Base-by-base conservation (phyloP, 2,329 filamentous ascomycete genomes). In the Seiridium unicorne region DNA sequence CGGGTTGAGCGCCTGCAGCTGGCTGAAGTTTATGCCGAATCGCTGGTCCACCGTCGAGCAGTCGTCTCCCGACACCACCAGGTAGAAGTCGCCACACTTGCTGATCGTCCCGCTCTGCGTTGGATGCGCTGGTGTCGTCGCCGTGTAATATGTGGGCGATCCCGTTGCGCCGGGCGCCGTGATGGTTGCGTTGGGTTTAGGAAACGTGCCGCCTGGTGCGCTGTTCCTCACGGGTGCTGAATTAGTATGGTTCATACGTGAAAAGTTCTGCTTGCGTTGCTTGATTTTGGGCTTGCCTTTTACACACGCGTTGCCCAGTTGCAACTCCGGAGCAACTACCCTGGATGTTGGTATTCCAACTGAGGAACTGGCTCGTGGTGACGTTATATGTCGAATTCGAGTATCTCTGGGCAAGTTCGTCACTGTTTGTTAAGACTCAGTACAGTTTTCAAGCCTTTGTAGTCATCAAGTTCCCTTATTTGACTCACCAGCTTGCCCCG, bases 21-120 rank as follows among this genome's bases (percentile, higher is more conserved):
- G 49, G n/a, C 49, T 51, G 44, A 57, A 62, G 32, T 42, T 56
- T 26, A 62, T 10, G 5, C 61, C 55, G 31, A 57, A 61, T 9
- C 38, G 44, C 42, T 40, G 26, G 38, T 47, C 57, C 31, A 62
- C 35, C 4, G 57, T 60, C 5, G 11, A 9, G 55, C 62, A 64
- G 31, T 53, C 26, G 51, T 68, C 64, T 36, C 57, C 61, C n/a
- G 60, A 6, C 26, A 36, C n/a, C 31, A 64, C 64, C n/a, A 51
- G 38, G 47, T 67, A 67, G 55, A 63, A 66, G 34, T 42, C 47
- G 13, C 65, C 65, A 55, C 66, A 67, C 10, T 60, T n/a, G 5
- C 32, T 40, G 31, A 60, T 66, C 3, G 62, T 63, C 10, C 61
- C 63, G 38, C 11, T 58, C 40, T 58, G 62, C 3, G 62, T 64